Percentiles rank a stretch among this genome's conserved stretches.
phyloP scores from a whole-genome alignment of 805 yeast genomes.

The Metschnikowia baotianmanensis region DNA sequence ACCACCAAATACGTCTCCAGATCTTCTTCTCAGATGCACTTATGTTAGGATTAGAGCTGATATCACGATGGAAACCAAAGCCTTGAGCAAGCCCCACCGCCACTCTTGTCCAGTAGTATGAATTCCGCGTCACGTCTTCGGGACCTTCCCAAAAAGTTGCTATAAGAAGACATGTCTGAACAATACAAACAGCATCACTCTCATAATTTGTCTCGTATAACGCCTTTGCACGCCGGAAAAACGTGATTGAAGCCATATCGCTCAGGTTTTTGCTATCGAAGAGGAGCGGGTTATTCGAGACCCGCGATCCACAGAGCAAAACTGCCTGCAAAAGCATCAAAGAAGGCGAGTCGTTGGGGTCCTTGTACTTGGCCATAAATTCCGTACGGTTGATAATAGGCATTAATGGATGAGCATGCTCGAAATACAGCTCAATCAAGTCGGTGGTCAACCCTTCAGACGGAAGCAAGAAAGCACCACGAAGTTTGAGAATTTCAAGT shows the following conservation, averaged over 20 bases:
- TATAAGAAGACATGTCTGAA: slow-evolving; percentile 61
- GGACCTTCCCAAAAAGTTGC: slow-evolving; percentile 76
- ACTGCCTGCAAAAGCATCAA: slow-evolving; percentile 66
- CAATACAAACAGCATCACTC: slow-evolving; percentile 55
- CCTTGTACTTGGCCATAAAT: slow-evolving; percentile 57
- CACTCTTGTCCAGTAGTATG: slow-evolving; percentile 66
- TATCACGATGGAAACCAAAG: slow-evolving; percentile 68
- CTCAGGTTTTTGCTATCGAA: slow-evolving; percentile 52
- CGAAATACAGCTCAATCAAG: slow-evolving; percentile 60
- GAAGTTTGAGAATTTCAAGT: slow-evolving; percentile 56
- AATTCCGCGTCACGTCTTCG: slow-evolving; percentile 63
- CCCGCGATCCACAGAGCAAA: slow-evolving; percentile 64
- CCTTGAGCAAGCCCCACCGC: slow-evolving; percentile 74
- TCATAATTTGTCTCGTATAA: slow-evolving; percentile 70
- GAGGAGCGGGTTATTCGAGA: slow-evolving; percentile 51
- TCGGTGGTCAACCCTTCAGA: slow-evolving; percentile 55
- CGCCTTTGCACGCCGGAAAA: slow-evolving; percentile 72
- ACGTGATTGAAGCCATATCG: slow-evolving; percentile 47
- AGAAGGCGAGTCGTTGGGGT: slow-evolving; percentile 59
- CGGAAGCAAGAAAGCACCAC: slow-evolving; percentile 74
- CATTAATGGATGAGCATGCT: slow-evolving; percentile 60
- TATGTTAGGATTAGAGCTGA: slow-evolving; percentile 38
- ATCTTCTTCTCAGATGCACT: slow-evolving; percentile 43
- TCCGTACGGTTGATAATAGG: slow-evolving; percentile 65
- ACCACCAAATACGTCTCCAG: slow-evolving; percentile 77